phyloP scores from a whole-genome alignment of 768 basidiomycete species.

The Pleurotus giganteus region DNA sequence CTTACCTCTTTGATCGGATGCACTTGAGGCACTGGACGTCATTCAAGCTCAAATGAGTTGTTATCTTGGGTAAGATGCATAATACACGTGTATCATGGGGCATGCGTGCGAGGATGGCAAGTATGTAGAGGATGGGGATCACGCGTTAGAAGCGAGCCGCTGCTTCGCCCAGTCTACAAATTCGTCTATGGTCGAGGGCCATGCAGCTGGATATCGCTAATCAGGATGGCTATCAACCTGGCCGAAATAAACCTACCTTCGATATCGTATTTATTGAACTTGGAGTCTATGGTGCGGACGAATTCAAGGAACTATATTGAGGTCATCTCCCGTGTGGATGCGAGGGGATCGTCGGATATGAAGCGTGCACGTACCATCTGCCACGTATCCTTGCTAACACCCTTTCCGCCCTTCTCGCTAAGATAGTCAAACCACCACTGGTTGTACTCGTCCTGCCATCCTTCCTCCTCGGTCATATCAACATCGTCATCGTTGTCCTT shows the following conservation, averaged over 20 bases:
- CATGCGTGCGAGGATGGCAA: too few relatives aligned
- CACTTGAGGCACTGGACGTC: background rate
- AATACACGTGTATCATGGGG: background rate
- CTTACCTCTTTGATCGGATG: background rate
- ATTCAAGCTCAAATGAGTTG: background rate
- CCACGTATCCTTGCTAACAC: slow-evolving; percentile 90
- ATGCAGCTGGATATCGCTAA: slow-evolving; percentile 45
- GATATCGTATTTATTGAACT: slow-evolving; percentile 70
- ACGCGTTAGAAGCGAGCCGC: slow-evolving; percentile 3
- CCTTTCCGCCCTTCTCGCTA: slow-evolving; percentile 60
- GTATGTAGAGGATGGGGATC: background rate
- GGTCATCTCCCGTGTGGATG: slow-evolving; percentile 4
- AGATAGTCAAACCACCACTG: slow-evolving; percentile 83
- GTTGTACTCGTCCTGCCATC: slow-evolving; percentile 63
- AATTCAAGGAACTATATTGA: slow-evolving; percentile 71
- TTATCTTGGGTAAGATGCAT: background rate
- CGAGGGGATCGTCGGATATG: slow-evolving; percentile 2
- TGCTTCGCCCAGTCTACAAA: slow-evolving; percentile 53
- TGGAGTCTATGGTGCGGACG: slow-evolving; percentile 68
- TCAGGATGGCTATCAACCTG: background rate
- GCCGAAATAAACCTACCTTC: slow-evolving; percentile 51
- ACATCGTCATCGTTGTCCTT: slow-evolving; percentile 43
- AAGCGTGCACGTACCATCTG: slow-evolving; percentile 57
- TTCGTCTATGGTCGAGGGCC: slow-evolving; percentile 69
- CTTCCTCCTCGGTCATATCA: slow-evolving; percentile 45